Evolutionary conservation across 345 rosid genomes (phyloP), one percentile per base, ranked within the genome.

Genomic region (Hibiscus trionum): DNA sequence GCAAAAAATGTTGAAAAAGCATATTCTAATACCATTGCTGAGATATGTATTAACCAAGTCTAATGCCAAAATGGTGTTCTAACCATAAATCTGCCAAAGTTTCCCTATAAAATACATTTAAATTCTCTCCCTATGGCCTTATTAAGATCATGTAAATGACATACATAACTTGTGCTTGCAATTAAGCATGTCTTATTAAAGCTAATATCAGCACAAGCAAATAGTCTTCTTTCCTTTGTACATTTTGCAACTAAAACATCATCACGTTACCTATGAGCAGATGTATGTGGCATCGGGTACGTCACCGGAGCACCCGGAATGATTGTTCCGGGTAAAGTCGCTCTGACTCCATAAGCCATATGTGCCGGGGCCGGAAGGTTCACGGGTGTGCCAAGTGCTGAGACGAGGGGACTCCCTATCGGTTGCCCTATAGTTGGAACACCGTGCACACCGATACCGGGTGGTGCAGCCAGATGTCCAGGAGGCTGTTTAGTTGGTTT

Each of bases 331-430:
- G 90, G 85, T n/a, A 86, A 83, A 11, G 90, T 85, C 66, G 87
- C 87, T 80, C 91, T 80, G 44, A 90, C 86, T n/a, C 96, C 95
- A 58, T 80, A 94, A 42, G 89, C 86, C 82, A 94, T 78, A 81
- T 87, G 96, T 57, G 87, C 76, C 35, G 93, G 84, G 52, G 84
- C 74, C 11, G 96, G 81, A 73, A 94, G 93, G 76, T 84, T 94
- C 79, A 90, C 90, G 0, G 97, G 96, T 16, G 96, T 94, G 67
- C 98, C 98, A 46, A 90, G 90, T 29, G 97, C 91, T 49, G 98
- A 85, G 4, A 87, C 93, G 60, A 91, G 77, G 37, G 93, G 88
- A 39, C 96, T 90, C 74, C 86, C 88, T 44, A 93, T 78, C 1
- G 94, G 94, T 67, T 89, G 98, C 72, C 95, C 97, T 12, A 91